A percentile compares a stretch with the other conserved stretches of the same genome.
phyloP scores from a whole-genome alignment of 495 filamentous ascomycete genomes.

The Tuber indicum region DNA sequence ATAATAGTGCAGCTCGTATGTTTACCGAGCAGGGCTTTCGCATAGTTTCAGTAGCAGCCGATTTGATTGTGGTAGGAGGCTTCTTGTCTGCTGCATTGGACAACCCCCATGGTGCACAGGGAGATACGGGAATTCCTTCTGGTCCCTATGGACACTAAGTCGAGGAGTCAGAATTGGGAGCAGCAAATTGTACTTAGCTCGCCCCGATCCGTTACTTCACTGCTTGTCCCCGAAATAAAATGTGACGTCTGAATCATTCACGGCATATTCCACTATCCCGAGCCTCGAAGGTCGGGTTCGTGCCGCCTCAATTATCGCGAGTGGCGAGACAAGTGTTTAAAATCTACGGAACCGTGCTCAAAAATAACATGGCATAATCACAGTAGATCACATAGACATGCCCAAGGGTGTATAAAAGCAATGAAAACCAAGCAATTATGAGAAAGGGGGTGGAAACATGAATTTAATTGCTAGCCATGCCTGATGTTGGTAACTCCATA shows the following conservation, averaged over 20 bases:
- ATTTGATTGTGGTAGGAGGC: constrained; percentile 24
- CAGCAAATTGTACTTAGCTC: constrained; percentile 18
- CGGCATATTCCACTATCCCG: too few relatives aligned
- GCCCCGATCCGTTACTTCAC: not conserved
- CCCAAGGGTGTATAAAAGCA: not conserved
- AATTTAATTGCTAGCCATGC: not conserved
- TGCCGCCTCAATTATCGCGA: not conserved
- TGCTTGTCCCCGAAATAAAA: constrained; percentile 4
- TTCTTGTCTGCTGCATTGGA: constrained; percentile 22
- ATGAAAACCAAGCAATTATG: not conserved
- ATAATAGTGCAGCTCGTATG: constrained; percentile 15
- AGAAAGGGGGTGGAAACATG: not conserved
- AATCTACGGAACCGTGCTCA: not conserved
- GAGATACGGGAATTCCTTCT: constrained; percentile 8
- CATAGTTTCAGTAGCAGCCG: constrained; percentile 30
- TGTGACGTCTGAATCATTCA: not conserved
- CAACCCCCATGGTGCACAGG: constrained; percentile 22
- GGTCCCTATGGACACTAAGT: constrained; percentile 25
- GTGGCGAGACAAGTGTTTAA: not conserved
- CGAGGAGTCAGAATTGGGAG: constrained; percentile 22
- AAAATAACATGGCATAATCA: not conserved
- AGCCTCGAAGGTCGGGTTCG: not conserved
- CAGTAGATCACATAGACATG: not conserved
- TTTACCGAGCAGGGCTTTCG: constrained; percentile 36
- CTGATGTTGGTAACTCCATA: not conserved